Evolutionary conservation across 202 grass and related monocot species (phyloP).

Genomic region (Digitaria exilis): DNA sequence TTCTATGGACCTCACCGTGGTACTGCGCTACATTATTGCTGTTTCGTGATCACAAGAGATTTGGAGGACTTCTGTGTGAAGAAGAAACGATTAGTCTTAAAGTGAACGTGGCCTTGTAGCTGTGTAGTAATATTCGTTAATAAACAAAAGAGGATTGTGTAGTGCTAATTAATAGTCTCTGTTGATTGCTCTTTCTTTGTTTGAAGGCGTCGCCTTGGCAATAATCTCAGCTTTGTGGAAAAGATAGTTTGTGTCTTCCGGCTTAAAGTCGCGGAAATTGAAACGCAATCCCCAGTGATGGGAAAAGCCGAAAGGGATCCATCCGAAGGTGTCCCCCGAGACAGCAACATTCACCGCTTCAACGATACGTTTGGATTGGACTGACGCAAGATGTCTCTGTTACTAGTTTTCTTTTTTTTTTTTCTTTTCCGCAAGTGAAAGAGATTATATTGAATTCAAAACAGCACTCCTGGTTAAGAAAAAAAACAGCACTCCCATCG

Average conservation of each 20-base stretch:
- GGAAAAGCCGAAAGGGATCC: background rate
- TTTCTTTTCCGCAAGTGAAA: too few species aligned
- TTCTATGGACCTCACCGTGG: background rate
- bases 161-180: background rate
- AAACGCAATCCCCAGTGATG: background rate
- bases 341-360: background rate
- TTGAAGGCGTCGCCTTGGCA: background rate
- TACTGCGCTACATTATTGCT: background rate
- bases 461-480: too few species aligned
- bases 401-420: background rate
- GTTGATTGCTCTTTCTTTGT: background rate
- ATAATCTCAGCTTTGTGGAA: background rate
- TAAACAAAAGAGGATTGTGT: background rate
- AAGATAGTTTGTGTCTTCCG: background rate
- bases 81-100: background rate
- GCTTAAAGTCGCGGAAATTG: background rate
- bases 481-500: too few species aligned
- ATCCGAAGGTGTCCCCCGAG: background rate
- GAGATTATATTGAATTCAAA: too few species aligned
- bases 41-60: background rate
- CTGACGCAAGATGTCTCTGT: background rate
- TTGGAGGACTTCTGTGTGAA: background rate
- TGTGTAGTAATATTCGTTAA: background rate
- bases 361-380: background rate
- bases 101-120: conserved; percentile 13